Evolutionary conservation across 2,329 filamentous ascomycete species (phyloP).

Genomic region (Colletotrichum euphorbiae): DNA sequence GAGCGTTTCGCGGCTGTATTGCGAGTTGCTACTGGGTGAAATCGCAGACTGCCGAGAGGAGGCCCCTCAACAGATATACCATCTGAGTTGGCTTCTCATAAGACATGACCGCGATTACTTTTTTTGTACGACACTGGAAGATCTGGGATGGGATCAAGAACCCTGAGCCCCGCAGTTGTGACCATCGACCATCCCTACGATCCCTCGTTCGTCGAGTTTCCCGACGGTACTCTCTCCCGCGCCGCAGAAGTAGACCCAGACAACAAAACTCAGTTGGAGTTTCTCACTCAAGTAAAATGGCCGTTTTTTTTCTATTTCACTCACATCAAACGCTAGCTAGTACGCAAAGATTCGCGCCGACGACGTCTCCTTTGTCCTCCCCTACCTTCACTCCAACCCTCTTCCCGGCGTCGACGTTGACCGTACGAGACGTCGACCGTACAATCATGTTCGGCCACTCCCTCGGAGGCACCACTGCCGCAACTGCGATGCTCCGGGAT

Average conservation of each 20-base stretch:
- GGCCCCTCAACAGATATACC: too few relatives aligned
- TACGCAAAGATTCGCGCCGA: constrained; percentile 47
- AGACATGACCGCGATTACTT: background rate
- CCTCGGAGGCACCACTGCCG: constrained; percentile 53
- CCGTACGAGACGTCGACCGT: constrained; percentile 45
- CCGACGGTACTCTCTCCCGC: constrained; percentile 50
- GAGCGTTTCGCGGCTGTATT: too few relatives aligned
- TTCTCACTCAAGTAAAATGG: constrained; percentile 39
- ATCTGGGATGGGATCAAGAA: background rate
- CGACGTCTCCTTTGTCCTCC: constrained; percentile 53
- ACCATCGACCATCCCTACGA: constrained; percentile 63
- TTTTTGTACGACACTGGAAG: too few relatives aligned
- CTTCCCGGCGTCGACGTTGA: constrained; percentile 45
- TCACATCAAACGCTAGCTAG: background rate
- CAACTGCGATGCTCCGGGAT: constrained; percentile 48
- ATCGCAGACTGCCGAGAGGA: too few relatives aligned
- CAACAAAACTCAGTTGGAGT: constrained; percentile 39
- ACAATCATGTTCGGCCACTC: constrained; percentile 55
- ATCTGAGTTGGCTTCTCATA: too few relatives aligned
- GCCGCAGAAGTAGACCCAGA: constrained; percentile 41
- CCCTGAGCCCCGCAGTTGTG: constrained; percentile 54
- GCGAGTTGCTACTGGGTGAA: too few relatives aligned
- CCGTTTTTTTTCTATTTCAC: constrained; percentile 17
- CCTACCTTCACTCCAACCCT: constrained; percentile 45
- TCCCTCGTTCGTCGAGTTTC: constrained; percentile 58